A percentile compares a stretch with the other conserved stretches of the same genome.
phyloP scores from a whole-genome alignment of 139 green algal genomes.

The Penium margaritaceum region DNA sequence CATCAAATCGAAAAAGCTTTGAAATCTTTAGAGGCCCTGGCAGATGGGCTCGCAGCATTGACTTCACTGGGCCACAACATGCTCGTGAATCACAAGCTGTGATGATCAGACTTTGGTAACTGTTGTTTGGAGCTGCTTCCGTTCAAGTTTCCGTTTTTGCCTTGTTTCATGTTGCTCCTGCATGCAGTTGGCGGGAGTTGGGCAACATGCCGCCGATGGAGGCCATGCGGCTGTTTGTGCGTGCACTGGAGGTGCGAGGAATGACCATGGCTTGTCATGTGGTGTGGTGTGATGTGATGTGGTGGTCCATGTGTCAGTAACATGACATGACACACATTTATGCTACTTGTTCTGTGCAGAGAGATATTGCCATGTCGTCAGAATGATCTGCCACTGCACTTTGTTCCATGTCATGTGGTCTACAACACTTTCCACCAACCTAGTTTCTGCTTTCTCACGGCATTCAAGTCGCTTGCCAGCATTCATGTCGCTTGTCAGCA shows the following conservation, averaged over 20 bases:
- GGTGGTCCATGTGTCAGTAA: neutral
- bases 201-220: conserved; percentile 74
- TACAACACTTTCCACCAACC: neutral
- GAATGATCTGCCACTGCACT: neutral
- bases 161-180: neutral
- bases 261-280: no score
- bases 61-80: neutral
- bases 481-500: no score
- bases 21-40: neutral
- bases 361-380: neutral
- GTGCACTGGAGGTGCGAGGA: conserved; percentile 64
- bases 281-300: neutral
- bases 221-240: conserved; percentile 88
- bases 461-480: no score
- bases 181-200: neutral
- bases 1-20: neutral
- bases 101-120: neutral
- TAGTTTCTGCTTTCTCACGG: no score
- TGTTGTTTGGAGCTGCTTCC: neutral
- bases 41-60: neutral
- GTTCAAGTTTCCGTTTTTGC: neutral
- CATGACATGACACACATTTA: neutral
- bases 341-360: neutral
- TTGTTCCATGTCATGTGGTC: neutral
- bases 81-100: neutral